A percentile compares a stretch with the other conserved stretches of the same genome.
Evolutionary conservation across 805 yeast species (phyloP).

Genomic region (Nematodospora valgi): DNA sequence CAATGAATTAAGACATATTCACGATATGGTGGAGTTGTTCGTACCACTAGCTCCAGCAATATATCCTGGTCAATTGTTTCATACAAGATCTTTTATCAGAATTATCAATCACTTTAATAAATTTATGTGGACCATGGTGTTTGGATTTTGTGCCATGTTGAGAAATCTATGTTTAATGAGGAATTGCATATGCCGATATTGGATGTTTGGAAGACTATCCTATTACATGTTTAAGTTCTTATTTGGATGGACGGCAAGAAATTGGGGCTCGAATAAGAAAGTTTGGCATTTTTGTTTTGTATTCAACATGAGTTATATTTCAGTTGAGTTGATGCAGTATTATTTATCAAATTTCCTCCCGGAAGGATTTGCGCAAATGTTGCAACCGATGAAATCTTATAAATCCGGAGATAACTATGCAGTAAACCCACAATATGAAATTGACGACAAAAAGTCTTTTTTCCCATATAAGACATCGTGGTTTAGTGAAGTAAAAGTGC

Average conservation of each 20-base stretch:
- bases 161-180: conserved; percentile 69
- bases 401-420: conserved; percentile 23
- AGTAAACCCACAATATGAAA: conserved; percentile 17
- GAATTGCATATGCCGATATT: conserved; percentile 31
- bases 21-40: conserved; percentile 60
- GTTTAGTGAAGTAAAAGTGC: conserved; percentile 49
- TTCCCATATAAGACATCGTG: conserved; percentile 53
- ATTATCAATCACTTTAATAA: conserved; percentile 56
- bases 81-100: conserved; percentile 57
- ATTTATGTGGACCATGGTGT: conserved; percentile 44
- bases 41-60: conserved; percentile 88
- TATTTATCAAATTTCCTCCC: conserved; percentile 57
- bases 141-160: conserved; percentile 78
- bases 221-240: conserved; percentile 83
- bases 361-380: conserved; percentile 39
- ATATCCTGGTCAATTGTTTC: conserved; percentile 75
- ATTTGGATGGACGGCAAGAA: conserved; percentile 79
- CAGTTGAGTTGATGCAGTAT: conserved; percentile 85
- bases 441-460: conserved; percentile 39
- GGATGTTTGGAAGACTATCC: conserved; percentile 57
- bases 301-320: conserved; percentile 81
- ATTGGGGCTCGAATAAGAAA: conserved; percentile 61
- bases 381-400: conserved; percentile 31
- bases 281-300: conserved; percentile 73
- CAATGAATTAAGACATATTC: conserved; percentile 29